A percentile compares a stretch with the other conserved stretches of the same genome.
These are phyloP conservation scores for Asterophora parasitica DNA, from an alignment of 768 basidiomycete genomes.

Conservation along the genomic window DNA sequence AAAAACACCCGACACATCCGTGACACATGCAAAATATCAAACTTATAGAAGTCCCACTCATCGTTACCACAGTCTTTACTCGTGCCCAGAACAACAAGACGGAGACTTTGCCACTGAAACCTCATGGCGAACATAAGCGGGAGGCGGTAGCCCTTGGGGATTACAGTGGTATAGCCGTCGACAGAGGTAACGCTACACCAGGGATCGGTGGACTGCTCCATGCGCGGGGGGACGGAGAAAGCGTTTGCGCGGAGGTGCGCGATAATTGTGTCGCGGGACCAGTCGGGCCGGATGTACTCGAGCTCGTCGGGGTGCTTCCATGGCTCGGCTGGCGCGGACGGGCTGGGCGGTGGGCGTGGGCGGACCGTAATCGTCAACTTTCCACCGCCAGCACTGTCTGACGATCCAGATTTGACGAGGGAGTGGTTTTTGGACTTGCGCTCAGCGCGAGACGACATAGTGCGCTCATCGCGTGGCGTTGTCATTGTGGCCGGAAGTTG, in stretches of 20 bases:
- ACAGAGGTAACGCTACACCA: slow-evolving; percentile 16
- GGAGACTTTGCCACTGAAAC: slow-evolving; percentile 38
- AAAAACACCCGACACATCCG: slow-evolving; percentile 34
- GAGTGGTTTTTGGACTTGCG: too few species aligned
- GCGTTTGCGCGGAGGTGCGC: slow-evolving; percentile 28
- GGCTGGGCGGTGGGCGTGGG: neutral
- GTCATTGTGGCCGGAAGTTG: too few species aligned
- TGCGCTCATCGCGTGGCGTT: too few species aligned
- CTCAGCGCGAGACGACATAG: too few species aligned
- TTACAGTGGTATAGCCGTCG: slow-evolving; percentile 16
- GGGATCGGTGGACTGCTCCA: slow-evolving; percentile 9
- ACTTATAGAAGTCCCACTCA: slow-evolving; percentile 40
- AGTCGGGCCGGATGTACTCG: slow-evolving; percentile 27
- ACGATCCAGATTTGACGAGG: too few species aligned
- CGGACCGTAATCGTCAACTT: neutral
- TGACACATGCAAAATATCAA: slow-evolving; percentile 40
- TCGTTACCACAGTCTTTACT: slow-evolving; percentile 25
- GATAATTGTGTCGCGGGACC: slow-evolving; percentile 30
- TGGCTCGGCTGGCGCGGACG: slow-evolving; percentile 13
- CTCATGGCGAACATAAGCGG: slow-evolving; percentile 42
- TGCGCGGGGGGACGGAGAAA: slow-evolving; percentile 32
- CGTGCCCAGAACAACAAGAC: slow-evolving; percentile 37
- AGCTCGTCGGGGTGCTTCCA: slow-evolving; percentile 41
- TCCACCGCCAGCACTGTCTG: too few species aligned
- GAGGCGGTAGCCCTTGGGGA: slow-evolving; percentile 38